phyloP scores from a whole-genome alignment of 345 rosid species.

The Psidium guajava region DNA sequence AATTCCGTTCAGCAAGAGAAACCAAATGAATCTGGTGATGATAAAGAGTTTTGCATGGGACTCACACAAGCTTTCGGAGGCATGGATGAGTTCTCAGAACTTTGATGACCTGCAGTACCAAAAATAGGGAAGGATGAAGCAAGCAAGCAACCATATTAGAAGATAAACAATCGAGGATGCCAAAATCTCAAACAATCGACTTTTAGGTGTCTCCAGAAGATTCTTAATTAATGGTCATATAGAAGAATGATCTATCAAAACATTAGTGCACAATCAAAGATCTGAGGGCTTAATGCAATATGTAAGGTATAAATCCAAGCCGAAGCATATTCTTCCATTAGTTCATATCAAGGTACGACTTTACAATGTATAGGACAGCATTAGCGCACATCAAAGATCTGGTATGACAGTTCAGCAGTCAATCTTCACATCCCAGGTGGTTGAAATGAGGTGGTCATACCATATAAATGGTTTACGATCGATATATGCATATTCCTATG shows the following conservation, averaged over 20 bases:
- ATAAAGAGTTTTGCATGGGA: constrained; percentile 8
- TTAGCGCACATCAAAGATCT: not conserved
- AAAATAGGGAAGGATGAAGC: not conserved
- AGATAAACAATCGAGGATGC: not conserved
- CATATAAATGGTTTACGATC: not conserved
- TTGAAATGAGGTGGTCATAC: not conserved
- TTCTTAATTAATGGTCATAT: not conserved
- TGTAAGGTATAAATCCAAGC: not conserved
- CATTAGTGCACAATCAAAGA: no score
- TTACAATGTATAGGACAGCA: not conserved
- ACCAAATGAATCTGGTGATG: not conserved
- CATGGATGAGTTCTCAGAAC: constrained; percentile 66
- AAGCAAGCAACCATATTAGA: not conserved
- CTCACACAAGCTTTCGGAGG: constrained; percentile 74
- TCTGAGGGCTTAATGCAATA: not conserved
- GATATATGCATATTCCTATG: not conserved
- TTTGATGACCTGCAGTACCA: constrained; percentile 55
- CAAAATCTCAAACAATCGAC: not conserved
- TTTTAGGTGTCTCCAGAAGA: not conserved
- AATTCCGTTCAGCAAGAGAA: not conserved
- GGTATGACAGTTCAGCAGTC: not conserved
- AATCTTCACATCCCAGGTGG: not conserved
- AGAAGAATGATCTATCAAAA: not conserved
- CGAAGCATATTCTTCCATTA: not conserved
- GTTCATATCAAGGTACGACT: not conserved